phyloP scores from a whole-genome alignment of 2,329 filamentous ascomycete genomes.

The Sporothrix humicola region DNA sequence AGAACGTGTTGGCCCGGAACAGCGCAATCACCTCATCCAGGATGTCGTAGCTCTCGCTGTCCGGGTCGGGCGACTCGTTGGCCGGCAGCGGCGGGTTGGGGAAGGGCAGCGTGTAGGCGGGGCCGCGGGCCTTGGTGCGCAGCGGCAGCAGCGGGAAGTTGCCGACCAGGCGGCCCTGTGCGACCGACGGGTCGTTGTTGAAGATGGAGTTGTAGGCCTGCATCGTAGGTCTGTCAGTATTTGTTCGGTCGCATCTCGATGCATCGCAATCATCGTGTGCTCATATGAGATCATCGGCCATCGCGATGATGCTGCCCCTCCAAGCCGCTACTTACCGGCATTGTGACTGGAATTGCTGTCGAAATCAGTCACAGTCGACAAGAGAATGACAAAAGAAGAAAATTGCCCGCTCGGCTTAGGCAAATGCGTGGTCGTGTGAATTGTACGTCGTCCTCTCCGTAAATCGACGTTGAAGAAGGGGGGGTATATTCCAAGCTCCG shows the following conservation, averaged over 20 bases:
- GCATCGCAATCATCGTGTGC: background rate
- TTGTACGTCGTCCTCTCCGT: background rate
- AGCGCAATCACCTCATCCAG: slow-evolving; percentile 90
- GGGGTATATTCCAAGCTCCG: slow-evolving; percentile 22
- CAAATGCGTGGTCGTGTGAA: slow-evolving; percentile 19
- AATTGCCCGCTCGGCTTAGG: slow-evolving; percentile 4
- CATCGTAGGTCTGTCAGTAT: background rate
- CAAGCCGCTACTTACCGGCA: slow-evolving; percentile 25
- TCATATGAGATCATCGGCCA: background rate
- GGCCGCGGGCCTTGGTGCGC: slow-evolving; percentile 93
- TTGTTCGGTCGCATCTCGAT: background rate
- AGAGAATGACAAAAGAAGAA: background rate
- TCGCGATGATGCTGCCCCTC: background rate
- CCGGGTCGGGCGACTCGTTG: slow-evolving; percentile 73
- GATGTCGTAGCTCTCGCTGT: slow-evolving; percentile 92
- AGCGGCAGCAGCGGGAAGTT: slow-evolving; percentile 96
- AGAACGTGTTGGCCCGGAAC: slow-evolving; percentile 98
- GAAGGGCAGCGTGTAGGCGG: slow-evolving; percentile 79
- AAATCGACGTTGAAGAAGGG: slow-evolving; percentile 17
- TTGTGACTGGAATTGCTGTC: slow-evolving; percentile 18
- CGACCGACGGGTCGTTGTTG: slow-evolving; percentile 72
- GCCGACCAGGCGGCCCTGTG: slow-evolving; percentile 66
- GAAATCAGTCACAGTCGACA: slow-evolving; percentile 13
- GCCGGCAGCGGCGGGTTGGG: slow-evolving; percentile 63
- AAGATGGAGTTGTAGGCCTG: slow-evolving; percentile 99